A percentile compares a stretch with the other conserved stretches of the same genome.
These are phyloP conservation scores for Holtermanniella nyarrowii DNA, from an alignment of 768 basidiomycete species.

Conservation along the genomic window DNA sequence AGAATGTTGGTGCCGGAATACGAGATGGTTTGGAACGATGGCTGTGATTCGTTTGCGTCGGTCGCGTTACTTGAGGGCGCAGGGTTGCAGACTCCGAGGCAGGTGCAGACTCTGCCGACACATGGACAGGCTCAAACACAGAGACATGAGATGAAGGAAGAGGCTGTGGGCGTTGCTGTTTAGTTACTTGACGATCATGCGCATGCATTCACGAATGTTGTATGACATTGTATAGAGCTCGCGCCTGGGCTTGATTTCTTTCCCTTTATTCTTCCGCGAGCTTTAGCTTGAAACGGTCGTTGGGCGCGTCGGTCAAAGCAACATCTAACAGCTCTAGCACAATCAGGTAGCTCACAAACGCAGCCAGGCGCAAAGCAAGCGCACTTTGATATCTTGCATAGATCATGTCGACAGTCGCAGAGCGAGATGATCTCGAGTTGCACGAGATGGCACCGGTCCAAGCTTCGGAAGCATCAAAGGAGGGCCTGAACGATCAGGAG, in stretches of 20 bases:
- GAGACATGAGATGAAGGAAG: background rate
- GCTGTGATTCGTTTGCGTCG: background rate
- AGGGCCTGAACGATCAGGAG: background rate
- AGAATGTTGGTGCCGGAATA: background rate
- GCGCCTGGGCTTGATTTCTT: background rate
- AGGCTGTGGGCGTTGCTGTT: background rate
- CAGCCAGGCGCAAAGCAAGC: too few relatives aligned
- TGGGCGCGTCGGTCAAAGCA: background rate
- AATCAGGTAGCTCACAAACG: too few relatives aligned
- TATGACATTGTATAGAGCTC: background rate
- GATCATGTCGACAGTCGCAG: background rate
- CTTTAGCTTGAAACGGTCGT: background rate
- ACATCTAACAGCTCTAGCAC: too few relatives aligned
- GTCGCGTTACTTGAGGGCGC: background rate
- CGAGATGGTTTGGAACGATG: background rate
- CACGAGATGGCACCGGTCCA: background rate
- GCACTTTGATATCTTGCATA: background rate
- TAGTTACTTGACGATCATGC: background rate
- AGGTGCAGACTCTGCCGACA: background rate
- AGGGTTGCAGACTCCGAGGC: slow-evolving; percentile 1
- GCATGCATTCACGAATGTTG: background rate
- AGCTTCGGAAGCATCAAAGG: background rate
- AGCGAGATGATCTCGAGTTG: background rate
- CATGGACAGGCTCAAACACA: too few relatives aligned
- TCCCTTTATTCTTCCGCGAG: background rate